A percentile compares a stretch with the other conserved stretches of the same genome.
Conservation (phyloP, 495 filamentous ascomycete genomes). For the Glutinoglossum americanum region DNA sequence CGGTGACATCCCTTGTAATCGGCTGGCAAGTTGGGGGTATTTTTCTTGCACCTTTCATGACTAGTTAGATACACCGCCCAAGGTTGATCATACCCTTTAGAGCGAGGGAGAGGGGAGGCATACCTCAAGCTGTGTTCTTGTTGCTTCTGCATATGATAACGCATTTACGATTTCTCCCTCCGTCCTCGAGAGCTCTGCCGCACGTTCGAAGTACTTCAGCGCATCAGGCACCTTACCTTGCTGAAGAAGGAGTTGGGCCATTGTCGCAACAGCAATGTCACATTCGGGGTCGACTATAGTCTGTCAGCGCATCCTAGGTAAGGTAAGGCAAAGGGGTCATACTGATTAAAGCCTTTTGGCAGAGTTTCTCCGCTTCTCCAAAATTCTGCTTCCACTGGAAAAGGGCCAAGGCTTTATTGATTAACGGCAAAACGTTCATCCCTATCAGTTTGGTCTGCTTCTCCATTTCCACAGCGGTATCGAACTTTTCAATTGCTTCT, state of each 20-base stretch:
- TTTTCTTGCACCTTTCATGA: conserved; percentile 61
- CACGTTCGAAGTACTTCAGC: conserved; percentile 90
- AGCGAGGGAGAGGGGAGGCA: conserved; percentile 3
- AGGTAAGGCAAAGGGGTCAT: conserved; percentile 14
- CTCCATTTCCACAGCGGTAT: conserved; percentile 94
- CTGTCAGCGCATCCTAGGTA: conserved; percentile 10
- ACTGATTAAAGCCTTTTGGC: conserved; percentile 95
- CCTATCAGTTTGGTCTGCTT: conserved; percentile 75
- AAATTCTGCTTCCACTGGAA: conserved; percentile 99
- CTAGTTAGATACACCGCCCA: conserved; percentile 5
- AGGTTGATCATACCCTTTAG: background rate
- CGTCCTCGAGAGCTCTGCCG: conserved; percentile 84
- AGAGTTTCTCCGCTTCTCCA: conserved; percentile 80
- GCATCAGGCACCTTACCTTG: conserved; percentile 93
- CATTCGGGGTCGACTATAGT: conserved; percentile 87
- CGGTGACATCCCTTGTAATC: conserved; percentile 54
- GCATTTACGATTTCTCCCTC: conserved; percentile 93
- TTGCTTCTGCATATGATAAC: conserved; percentile 91
- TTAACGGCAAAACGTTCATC: conserved; percentile 93
- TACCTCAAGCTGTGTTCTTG: conserved; percentile 74
- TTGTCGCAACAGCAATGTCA: conserved; percentile 95
- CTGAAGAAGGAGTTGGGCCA: conserved; percentile 95
- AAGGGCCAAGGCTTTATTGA: conserved; percentile 92
- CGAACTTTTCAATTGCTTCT: conserved; percentile 96
- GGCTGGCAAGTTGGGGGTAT: conserved; percentile 79